Evolutionary conservation across 345 rosid species (phyloP).

Genomic region (Corchorus capsularis): DNA sequence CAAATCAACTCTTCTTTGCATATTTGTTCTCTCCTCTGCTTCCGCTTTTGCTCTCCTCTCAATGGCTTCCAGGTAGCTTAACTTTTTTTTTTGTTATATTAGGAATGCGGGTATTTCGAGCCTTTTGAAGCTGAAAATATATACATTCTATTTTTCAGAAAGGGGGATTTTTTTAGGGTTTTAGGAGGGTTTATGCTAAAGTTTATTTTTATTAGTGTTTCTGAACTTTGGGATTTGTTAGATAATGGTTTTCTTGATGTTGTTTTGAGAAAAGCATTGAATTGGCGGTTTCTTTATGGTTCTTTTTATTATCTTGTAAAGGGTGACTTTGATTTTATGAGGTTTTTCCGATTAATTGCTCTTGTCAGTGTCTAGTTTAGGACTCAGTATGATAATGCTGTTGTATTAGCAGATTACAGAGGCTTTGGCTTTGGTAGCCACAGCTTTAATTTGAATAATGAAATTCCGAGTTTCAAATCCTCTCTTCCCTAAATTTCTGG

Average conservation of each 20-base stretch:
- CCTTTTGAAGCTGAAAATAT: background rate
- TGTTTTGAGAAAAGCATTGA: background rate
- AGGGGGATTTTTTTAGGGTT: slow-evolving; percentile 23
- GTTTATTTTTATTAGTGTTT: background rate
- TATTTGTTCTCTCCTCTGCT: slow-evolving; percentile 59
- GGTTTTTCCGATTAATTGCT: background rate
- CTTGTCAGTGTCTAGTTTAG: background rate
- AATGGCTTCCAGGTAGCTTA: slow-evolving; percentile 45
- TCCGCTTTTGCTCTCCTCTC: slow-evolving; percentile 64
- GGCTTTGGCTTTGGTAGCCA: background rate
- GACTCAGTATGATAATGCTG: background rate
- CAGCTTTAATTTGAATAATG: background rate
- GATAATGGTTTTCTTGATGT: background rate
- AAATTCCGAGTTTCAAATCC: background rate
- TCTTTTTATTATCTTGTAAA: background rate
- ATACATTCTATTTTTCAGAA: background rate
- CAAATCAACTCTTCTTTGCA: slow-evolving; percentile 50
- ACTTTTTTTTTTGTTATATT: background rate
- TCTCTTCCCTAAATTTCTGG: background rate
- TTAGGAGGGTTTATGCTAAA: slow-evolving; percentile 8
- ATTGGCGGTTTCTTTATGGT: background rate
- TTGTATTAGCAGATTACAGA: background rate
- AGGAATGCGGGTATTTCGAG: background rate
- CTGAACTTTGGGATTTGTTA: background rate
- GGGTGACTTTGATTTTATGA: background rate